Percentiles rank a stretch among this genome's conserved stretches.
These are phyloP conservation scores for Mycena rosella DNA, from an alignment of 768 basidiomycete genomes.

Conservation along the genomic window DNA sequence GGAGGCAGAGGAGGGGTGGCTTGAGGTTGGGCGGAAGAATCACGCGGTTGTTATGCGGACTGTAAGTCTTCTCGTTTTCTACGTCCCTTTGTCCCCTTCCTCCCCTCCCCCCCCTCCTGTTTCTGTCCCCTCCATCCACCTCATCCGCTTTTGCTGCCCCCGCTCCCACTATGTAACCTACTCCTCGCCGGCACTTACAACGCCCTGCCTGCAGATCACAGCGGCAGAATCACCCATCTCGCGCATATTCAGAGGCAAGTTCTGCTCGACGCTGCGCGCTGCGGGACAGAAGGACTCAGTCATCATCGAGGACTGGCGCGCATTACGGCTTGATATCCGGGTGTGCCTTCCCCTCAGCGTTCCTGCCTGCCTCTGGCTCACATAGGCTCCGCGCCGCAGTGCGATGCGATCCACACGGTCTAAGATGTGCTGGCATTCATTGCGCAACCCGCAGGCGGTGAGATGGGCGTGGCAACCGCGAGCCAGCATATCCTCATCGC, in stretches of 20 bases:
- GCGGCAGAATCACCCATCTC: conserved; percentile 89
- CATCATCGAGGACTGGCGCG: conserved; percentile 92
- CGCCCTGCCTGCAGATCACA: conserved; percentile 66
- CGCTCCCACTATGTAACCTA: too few species aligned
- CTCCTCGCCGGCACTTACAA: not conserved
- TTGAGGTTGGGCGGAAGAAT: conserved; percentile 94
- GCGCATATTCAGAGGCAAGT: conserved; percentile 93
- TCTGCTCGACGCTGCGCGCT: conserved; percentile 84
- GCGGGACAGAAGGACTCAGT: conserved; percentile 90
- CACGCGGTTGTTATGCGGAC: conserved; percentile 83
- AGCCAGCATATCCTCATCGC: conserved; percentile 36
- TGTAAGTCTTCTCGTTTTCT: conserved; percentile 57
- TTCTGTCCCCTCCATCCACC: too few species aligned
- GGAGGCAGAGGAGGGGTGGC: conserved; percentile 79
- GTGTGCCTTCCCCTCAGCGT: too few species aligned
- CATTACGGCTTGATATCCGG: too few species aligned
- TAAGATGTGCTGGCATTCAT: conserved; percentile 86
- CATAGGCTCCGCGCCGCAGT: too few species aligned
- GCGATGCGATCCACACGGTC: conserved; percentile 80
- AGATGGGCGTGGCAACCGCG: conserved; percentile 75
- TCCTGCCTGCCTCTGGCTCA: too few species aligned
- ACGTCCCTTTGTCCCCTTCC: too few species aligned
- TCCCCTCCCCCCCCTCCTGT: too few species aligned
- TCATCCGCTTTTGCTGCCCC: too few species aligned
- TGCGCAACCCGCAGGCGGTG: conserved; percentile 83